Base-by-base conservation (phyloP, 306 rosid genomes). In the Quercus alba region DNA sequence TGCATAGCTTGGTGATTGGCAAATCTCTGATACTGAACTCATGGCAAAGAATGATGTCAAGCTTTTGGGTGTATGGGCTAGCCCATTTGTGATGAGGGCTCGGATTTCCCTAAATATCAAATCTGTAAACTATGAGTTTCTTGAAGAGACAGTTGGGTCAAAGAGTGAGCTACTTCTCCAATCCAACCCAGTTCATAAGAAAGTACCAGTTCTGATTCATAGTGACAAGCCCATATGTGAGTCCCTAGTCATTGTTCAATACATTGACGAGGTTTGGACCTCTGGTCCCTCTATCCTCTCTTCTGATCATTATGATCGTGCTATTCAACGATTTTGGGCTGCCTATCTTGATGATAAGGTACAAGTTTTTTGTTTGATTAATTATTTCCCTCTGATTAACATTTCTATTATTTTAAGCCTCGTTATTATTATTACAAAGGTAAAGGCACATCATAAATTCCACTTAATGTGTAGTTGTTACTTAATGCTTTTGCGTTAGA, bases 311-410 rank as follows among this genome's bases (percentile, higher is more conserved):
- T 89, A 85, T 21, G 87, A 89, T 3, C 83, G 91, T 0, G 91
- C 96, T 61, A 75, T 74, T 69, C 80, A 85, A 18, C 84, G 89
- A n/a, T 91, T 91, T 55, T 91, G 96, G 93, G 89, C 85, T 54
- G 46, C 82, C 66, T 87, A 82, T 46, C 17, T 84, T 59, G 93
- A 91, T 69, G 88, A 89, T 9, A 91, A 84, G 88, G 91, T 89
- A 79, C 35, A 6, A 2, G 9, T 1, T 1, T 75, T 49, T 49
- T 49, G 54, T 49, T 70, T 68, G 17, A 49, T 54, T 66, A 0
- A 17, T 70, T 19, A n/a, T 14, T 25, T 26, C 56, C 69, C 5
- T 18, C 56, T 3, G 0, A 12, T 10, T 5, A 49, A 49, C 1
- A 12, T 49, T 49, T 49, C 17, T 49, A 0, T 49, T 49, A 12